phyloP scores from a whole-genome alignment of 352 stramenopile species.

The Phytopythium oedochilum region DNA sequence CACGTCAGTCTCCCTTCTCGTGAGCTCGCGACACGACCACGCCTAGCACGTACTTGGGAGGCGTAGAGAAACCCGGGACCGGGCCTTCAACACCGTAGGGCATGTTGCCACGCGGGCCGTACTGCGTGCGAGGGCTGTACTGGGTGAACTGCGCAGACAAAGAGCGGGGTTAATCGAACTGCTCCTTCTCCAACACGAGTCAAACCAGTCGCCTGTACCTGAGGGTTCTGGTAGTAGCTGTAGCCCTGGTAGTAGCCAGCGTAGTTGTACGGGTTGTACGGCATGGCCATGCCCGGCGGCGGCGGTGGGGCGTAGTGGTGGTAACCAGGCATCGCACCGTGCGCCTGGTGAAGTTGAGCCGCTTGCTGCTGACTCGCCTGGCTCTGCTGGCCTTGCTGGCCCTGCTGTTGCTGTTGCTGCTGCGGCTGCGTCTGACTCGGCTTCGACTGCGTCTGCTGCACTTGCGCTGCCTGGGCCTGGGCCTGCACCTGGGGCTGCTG shows the following conservation, averaged over 20 bases:
- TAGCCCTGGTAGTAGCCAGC: conserved; percentile 83
- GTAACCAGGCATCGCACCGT: conserved; percentile 64
- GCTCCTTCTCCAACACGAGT: neutral
- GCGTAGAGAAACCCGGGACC: conserved; percentile 75
- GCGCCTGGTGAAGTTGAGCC: conserved; percentile 53
- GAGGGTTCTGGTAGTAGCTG: conserved; percentile 86
- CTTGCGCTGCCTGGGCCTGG: conserved; percentile 13
- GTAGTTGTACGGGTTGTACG: conserved; percentile 90
- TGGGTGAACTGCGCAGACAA: conserved; percentile 56
- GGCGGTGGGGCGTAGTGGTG: conserved; percentile 80
- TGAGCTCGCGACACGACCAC: neutral
- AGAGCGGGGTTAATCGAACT: neutral
- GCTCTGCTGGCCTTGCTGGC: conserved; percentile 20
- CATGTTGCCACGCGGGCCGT: conserved; percentile 75
- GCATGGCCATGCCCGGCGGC: conserved; percentile 82
- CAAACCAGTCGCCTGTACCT: conserved; percentile 23
- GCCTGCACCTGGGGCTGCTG: conserved; percentile 24
- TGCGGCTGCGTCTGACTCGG: conserved; percentile 34
- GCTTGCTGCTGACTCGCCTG: conserved; percentile 44
- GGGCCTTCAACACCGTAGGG: conserved; percentile 81
- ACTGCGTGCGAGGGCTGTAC: conserved; percentile 85
- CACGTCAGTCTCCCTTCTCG: neutral
- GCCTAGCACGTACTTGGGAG: conserved; percentile 31
- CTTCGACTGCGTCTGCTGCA: conserved; percentile 27
- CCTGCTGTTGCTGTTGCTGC: conserved; percentile 20